Evolutionary conservation across 2,329 filamentous ascomycete species (phyloP).

Genomic region (Curvularia lunata): DNA sequence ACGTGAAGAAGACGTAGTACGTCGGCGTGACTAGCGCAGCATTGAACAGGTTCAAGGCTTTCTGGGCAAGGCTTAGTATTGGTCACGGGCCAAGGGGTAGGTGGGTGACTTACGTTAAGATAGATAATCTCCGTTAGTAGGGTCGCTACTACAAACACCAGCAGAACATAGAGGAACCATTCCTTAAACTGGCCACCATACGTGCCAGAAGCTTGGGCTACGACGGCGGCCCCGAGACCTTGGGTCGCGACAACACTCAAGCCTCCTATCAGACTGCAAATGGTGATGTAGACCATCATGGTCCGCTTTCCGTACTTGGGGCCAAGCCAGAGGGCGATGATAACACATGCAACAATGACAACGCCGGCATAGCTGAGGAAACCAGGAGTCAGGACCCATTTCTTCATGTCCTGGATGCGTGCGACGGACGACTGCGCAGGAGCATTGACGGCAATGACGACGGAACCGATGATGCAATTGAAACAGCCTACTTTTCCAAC

Average conservation of each 20-base stretch:
- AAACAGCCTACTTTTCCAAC: constrained; percentile 97
- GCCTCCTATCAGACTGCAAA: constrained; percentile 93
- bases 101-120: constrained; percentile 75
- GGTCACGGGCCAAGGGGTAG: constrained; percentile 2
- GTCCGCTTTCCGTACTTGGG: constrained; percentile 93
- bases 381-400: constrained; percentile 82
- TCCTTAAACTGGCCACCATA: constrained; percentile 83
- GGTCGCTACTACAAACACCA: constrained; percentile 90
- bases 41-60: constrained; percentile 97
- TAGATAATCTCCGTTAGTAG: constrained; percentile 93
- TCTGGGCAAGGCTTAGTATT: constrained; percentile 61
- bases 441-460: constrained; percentile 94
- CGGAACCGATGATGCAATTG: constrained; percentile 88
- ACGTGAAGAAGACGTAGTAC: constrained; percentile 99
- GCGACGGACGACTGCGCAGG: constrained; percentile 83
- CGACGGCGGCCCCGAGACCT: constrained; percentile 87
- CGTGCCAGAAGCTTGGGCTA: constrained; percentile 81
- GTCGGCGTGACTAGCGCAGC: constrained; percentile 96
- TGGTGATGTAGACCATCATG: constrained; percentile 96
- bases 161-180: constrained; percentile 92
- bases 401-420: constrained; percentile 90
- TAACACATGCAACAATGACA: constrained; percentile 73
- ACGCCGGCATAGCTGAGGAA: constrained; percentile 87
- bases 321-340: constrained; percentile 79
- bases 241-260: constrained; percentile 95